Evolutionary conservation across 805 yeast genomes (phyloP).

Genomic region (Sugiyamaella chiloensis): DNA sequence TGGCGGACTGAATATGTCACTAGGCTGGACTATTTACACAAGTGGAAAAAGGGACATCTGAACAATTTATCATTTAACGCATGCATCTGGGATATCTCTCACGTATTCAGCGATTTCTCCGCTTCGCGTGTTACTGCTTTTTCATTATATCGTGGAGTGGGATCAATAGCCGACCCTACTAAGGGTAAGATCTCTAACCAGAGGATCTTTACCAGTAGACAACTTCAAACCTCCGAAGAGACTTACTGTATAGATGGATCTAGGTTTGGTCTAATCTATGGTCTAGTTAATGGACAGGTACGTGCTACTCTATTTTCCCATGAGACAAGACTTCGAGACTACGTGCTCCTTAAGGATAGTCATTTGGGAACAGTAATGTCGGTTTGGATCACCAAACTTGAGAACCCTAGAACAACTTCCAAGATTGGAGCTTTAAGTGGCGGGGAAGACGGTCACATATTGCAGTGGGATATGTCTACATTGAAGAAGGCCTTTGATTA

Average conservation of each 20-base stretch:
- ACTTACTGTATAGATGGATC: constrained; percentile 26
- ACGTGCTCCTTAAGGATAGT: constrained; percentile 20
- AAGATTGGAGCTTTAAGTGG: constrained; percentile 21
- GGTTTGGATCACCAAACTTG: constrained; percentile 27
- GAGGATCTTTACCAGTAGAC: constrained; percentile 23
- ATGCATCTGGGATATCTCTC: constrained; percentile 21
- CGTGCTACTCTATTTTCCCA: constrained; percentile 23
- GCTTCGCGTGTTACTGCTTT: constrained; percentile 25
- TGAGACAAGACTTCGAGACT: constrained; percentile 28
- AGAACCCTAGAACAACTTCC: constrained; percentile 18
- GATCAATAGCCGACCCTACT: constrained; percentile 31
- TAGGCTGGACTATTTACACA: constrained; percentile 26
- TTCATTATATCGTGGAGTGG: constrained; percentile 26
- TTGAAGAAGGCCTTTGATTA: constrained; percentile 9
- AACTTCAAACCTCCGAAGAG: constrained; percentile 16
- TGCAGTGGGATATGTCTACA: constrained; percentile 21
- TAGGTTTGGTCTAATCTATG: constrained; percentile 31
- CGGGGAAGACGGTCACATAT: constrained; percentile 22
- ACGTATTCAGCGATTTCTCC: constrained; percentile 26
- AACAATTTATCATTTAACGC: constrained; percentile 27
- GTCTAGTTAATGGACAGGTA: constrained; percentile 27
- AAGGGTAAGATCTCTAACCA: constrained; percentile 30
- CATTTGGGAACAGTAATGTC: constrained; percentile 26
- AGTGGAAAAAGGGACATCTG: constrained; percentile 29
- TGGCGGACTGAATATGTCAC: constrained; percentile 32